Conservation (phyloP, 2,329 filamentous ascomycete genomes). For the Zarea fungicola region DNA sequence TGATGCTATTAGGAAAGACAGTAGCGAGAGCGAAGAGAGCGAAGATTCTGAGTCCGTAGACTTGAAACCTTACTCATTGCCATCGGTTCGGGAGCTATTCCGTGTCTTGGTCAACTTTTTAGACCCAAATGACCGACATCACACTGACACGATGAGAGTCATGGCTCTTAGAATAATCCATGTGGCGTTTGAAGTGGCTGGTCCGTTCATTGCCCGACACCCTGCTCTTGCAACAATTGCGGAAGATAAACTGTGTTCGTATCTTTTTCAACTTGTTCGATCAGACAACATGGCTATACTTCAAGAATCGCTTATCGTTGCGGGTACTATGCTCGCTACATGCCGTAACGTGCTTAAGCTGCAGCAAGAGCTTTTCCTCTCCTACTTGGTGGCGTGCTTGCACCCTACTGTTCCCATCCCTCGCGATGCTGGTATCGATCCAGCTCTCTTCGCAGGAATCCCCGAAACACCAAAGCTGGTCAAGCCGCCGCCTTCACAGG, state of each 20-base stretch:
- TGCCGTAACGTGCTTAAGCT: slow-evolving; percentile 88
- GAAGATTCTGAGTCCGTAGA: slow-evolving; percentile 45
- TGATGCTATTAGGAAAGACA: slow-evolving; percentile 16
- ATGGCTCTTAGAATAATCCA: slow-evolving; percentile 98
- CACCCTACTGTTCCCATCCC: slow-evolving; percentile 95
- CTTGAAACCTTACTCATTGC: slow-evolving; percentile 85
- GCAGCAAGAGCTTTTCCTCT: slow-evolving; percentile 93
- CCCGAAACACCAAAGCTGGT: slow-evolving; percentile 85
- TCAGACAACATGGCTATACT: slow-evolving; percentile 95
- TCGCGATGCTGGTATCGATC: slow-evolving; percentile 82
- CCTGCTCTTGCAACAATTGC: slow-evolving; percentile 82
- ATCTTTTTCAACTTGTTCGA: slow-evolving; percentile 91
- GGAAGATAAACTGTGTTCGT: slow-evolving; percentile 87
- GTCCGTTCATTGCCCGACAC: slow-evolving; percentile 89
- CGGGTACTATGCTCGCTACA: slow-evolving; percentile 83
- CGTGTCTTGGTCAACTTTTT: slow-evolving; percentile 88
- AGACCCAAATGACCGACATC: slow-evolving; percentile 86
- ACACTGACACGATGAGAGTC: slow-evolving; percentile 91
- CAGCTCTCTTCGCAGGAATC: slow-evolving; percentile 85
- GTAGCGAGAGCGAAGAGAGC: slow-evolving; percentile 27
- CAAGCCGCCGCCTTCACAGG: slow-evolving; percentile 68
- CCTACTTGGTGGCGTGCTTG: slow-evolving; percentile 88
- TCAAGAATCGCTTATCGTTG: slow-evolving; percentile 86
- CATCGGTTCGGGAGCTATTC: slow-evolving; percentile 91
- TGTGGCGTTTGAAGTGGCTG: slow-evolving; percentile 92